Evolutionary conservation across 768 basidiomycete species (phyloP), one percentile per base, ranked within the genome.

Genomic region (Mrakia frigida): DNA sequence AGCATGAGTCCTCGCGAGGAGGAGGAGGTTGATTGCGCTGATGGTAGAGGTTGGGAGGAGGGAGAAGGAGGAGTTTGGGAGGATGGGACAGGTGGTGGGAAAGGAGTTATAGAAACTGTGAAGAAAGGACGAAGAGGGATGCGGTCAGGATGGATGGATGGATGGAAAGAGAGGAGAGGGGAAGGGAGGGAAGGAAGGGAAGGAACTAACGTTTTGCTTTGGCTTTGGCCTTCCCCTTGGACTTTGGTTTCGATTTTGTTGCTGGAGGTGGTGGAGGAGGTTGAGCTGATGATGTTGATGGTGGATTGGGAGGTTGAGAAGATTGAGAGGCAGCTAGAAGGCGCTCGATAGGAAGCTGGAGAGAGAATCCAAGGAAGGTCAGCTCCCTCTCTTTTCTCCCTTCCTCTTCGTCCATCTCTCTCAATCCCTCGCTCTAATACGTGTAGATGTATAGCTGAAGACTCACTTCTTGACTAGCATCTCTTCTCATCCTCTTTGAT

Each of bases 51-150:
- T 37, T 43, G 35, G 16, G 61, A 65, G 3, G 73, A 68, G 1
- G 73, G 73, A 9, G 73, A 74, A 18, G 73, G 61, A 9, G 65
- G 61, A 6, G 73, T 74, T 25, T 68, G 56, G 28, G 73, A 74
- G 6, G 65, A 74, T 31, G 39, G 73, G 63, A 41, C 25, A 23
- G 73, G 73, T 28, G 70, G 70, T 21, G 50, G 70, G 33, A 59
- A n/a, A 18, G 70, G 70, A 13, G 4, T 53, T 2, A 59, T 59
- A 10, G 50, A 31, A 14, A 70, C 69, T 70, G 69, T 16, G 33
- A 4, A 23, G 6, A 50, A 16, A 70, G 37, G 41, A 46, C 18
- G 25, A 5, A 23, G 25, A 39, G 16, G 3, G 37, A n/a, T 33
- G 21, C 0, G 65, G 23, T 68, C 37, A 68, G 65, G 21, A 37